These are phyloP conservation scores for Coemansia umbellata DNA, from an alignment of 192 early-diverging fungal genomes.

Conservation along the genomic window DNA sequence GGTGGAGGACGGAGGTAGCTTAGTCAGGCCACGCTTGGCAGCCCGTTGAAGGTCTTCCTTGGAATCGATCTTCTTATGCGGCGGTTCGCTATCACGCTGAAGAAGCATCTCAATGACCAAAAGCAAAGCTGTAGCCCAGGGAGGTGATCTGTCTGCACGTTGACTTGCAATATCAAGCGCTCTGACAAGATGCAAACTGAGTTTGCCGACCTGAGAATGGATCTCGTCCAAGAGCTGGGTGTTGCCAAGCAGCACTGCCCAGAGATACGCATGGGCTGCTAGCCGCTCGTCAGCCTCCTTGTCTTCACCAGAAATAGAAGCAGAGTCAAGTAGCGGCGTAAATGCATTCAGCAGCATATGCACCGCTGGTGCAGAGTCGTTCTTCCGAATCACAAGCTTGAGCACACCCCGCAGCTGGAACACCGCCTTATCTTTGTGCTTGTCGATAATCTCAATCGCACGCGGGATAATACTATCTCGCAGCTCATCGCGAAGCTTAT, in stretches of 20 bases:
- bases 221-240: conserved; percentile 31
- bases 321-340: conserved; percentile 22
- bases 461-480: conserved; percentile 50
- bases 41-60: conserved; percentile 37
- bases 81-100: conserved; percentile 37
- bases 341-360: conserved; percentile 39
- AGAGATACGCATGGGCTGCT: conserved; percentile 41
- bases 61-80: conserved; percentile 12
- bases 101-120: conserved; percentile 43
- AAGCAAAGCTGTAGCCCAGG: conserved; percentile 37
- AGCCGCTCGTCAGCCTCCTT: conserved; percentile 24
- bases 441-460: conserved; percentile 31
- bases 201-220: conserved; percentile 12
- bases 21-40: conserved; percentile 38
- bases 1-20: conserved; percentile 39
- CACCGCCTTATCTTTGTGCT: conserved; percentile 37
- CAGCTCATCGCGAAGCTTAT: conserved; percentile 50
- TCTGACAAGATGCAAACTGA: conserved; percentile 18
- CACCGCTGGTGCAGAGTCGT: conserved; percentile 11
- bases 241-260: conserved; percentile 45
- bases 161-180: conserved; percentile 33
- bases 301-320: not conserved
- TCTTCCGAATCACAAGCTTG: conserved; percentile 40
- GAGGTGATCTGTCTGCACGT: conserved; percentile 20
- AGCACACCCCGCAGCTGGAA: conserved; percentile 28